phyloP scores from a whole-genome alignment of 164 flowering plant genomes.

The Sextonia rubra region DNA sequence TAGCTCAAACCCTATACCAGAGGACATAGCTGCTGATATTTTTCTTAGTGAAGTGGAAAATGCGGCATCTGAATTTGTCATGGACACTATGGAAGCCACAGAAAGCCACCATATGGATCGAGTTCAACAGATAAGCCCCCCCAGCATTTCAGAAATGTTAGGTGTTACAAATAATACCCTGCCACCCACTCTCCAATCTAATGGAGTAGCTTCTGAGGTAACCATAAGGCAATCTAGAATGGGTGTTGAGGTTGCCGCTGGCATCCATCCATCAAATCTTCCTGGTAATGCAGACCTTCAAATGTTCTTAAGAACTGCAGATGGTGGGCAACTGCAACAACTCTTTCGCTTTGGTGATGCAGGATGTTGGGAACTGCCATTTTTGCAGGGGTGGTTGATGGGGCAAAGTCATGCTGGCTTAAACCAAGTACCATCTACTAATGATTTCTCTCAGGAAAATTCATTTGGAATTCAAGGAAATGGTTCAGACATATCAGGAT shows the following conservation, averaged over 20 bases:
- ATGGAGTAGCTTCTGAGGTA: constrained; percentile 10
- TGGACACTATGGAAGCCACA: constrained; percentile 42
- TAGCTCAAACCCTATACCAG: constrained; percentile 35
- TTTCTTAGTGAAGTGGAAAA: constrained; percentile 32
- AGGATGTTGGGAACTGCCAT: constrained; percentile 77
- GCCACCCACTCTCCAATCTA: constrained; percentile 7
- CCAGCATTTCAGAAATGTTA: constrained; percentile 8
- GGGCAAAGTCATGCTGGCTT: constrained; percentile 79
- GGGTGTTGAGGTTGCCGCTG: constrained; percentile 16
- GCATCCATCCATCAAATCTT: constrained; percentile 18
- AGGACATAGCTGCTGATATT: constrained; percentile 27
- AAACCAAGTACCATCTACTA: constrained; percentile 30
- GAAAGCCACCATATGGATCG: constrained; percentile 39
- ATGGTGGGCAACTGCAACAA: constrained; percentile 38
- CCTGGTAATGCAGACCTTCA: constrained; percentile 22
- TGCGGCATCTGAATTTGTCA: constrained; percentile 33
- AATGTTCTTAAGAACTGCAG: constrained; percentile 30
- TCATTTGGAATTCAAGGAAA: constrained; percentile 25
- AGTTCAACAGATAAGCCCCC: constrained; percentile 15
- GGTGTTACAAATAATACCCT: constrained; percentile 12
- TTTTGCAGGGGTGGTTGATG: constrained; percentile 87
- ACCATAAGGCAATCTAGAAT: constrained; percentile 12
- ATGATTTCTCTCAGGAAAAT: constrained; percentile 31
- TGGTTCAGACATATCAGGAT: constrained; percentile 17
- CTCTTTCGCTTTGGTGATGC: constrained; percentile 55